Evolutionary conservation across 1,284 basidiomycete genomes (phyloP).

Genomic region (Fomitopsis palustris): DNA sequence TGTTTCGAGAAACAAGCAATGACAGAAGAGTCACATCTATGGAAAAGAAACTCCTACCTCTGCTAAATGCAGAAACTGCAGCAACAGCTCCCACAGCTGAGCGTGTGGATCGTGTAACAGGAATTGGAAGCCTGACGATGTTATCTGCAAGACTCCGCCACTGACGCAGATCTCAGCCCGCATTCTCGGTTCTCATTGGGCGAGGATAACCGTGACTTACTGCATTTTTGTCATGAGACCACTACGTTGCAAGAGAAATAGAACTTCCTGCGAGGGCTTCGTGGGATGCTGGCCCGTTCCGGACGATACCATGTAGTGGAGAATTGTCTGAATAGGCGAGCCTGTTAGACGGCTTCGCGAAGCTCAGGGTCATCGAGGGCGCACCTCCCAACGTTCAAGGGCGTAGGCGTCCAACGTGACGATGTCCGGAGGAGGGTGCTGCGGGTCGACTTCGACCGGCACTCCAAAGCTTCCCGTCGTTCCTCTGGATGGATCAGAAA

Average conservation of each 20-base stretch:
- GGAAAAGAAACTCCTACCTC: conserved; percentile 47
- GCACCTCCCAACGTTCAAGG: conserved; percentile 91
- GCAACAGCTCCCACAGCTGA: conserved; percentile 94
- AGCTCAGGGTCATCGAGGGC: conserved; percentile 16
- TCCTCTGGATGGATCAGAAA: conserved; percentile 51
- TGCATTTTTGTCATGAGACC: conserved; percentile 78
- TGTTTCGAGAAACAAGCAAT: conserved; percentile 28
- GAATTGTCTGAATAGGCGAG: conserved; percentile 66
- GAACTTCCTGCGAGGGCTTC: conserved; percentile 78
- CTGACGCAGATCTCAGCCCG: conserved; percentile 30
- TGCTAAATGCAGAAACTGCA: conserved; percentile 84
- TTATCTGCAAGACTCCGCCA: conserved; percentile 72
- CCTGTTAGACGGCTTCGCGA: conserved; percentile 3
- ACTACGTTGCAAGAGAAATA: conserved; percentile 80
- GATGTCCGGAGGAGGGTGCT: conserved; percentile 48
- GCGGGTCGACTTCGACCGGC: conserved; percentile 66
- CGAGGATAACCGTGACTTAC: conserved; percentile 33
- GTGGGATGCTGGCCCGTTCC: conserved; percentile 66
- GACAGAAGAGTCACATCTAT: background rate
- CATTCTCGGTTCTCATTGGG: background rate
- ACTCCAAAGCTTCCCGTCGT: conserved; percentile 90
- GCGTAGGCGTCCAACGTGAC: conserved; percentile 84
- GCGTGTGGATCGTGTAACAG: conserved; percentile 94
- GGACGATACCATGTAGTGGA: conserved; percentile 98
- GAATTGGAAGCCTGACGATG: conserved; percentile 96